Evolutionary conservation across 1,284 basidiomycete genomes (phyloP).

Genomic region (Agaricales sp.): DNA sequence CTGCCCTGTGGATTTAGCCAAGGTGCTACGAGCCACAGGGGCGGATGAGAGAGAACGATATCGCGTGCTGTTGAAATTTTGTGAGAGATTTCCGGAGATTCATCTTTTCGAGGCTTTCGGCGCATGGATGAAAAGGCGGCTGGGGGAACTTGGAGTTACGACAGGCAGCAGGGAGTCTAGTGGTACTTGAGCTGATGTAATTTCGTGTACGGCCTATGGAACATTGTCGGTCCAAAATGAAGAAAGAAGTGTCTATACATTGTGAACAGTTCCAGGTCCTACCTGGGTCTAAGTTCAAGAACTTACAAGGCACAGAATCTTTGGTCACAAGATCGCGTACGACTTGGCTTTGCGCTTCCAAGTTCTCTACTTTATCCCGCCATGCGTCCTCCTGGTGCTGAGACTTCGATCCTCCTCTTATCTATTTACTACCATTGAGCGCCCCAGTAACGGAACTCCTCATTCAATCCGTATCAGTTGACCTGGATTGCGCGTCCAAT

Average conservation of each 20-base stretch:
- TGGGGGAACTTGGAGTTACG: too few species aligned
- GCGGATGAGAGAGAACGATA: constrained; percentile 12
- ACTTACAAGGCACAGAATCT: too few species aligned
- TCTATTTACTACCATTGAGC: not conserved
- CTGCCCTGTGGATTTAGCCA: constrained; percentile 22
- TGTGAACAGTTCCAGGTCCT: too few species aligned
- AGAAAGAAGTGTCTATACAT: too few species aligned
- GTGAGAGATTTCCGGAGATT: constrained; percentile 13
- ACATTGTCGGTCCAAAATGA: too few species aligned
- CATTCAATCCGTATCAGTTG: not conserved
- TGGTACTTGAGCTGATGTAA: too few species aligned
- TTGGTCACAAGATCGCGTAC: not conserved
- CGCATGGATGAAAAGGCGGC: constrained; percentile 15
- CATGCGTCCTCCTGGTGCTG: not conserved
- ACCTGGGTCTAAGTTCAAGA: too few species aligned
- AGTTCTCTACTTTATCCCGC: not conserved
- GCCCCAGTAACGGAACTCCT: not conserved
- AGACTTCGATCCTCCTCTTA: not conserved
- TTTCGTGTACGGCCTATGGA: too few species aligned
- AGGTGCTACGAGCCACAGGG: constrained; percentile 18
- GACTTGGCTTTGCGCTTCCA: not conserved
- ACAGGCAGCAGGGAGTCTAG: too few species aligned
- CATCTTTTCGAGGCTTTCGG: constrained; percentile 19
- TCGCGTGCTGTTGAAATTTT: constrained; percentile 16
- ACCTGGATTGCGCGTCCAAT: constrained; percentile 1